Evolutionary conservation across 176 grass and related monocot species (phyloP).

Genomic region (Avena insularis): DNA sequence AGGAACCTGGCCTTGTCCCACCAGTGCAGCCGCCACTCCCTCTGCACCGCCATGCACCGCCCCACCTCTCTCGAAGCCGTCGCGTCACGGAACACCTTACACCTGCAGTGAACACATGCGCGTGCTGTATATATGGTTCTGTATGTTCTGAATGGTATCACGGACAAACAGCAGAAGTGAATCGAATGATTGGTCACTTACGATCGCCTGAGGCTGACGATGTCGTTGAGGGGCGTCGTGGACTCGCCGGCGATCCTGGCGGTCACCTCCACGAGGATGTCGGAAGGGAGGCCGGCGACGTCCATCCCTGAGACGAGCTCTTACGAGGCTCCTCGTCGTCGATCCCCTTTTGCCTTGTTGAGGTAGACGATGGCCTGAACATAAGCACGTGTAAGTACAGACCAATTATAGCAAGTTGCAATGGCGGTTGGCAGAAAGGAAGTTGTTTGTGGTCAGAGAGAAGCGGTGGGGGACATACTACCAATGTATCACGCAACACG

Average conservation of each 20-base stretch:
- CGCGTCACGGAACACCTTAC: slow-evolving; percentile 43
- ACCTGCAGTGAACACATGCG: slow-evolving; percentile 9
- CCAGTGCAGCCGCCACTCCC: slow-evolving; percentile 54
- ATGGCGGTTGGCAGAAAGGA: slow-evolving; percentile 35
- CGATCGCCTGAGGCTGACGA: slow-evolving; percentile 49
- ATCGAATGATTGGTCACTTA: slow-evolving; percentile 24
- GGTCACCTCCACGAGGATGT: slow-evolving; percentile 49
- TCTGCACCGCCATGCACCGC: slow-evolving; percentile 47
- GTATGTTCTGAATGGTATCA: not conserved
- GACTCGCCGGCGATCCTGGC: slow-evolving; percentile 35
- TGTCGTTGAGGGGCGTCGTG: slow-evolving; percentile 32
- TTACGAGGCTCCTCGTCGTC: not conserved
- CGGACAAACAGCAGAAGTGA: not conserved
- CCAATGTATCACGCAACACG: slow-evolving; percentile 12
- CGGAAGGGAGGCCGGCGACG: slow-evolving; percentile 40
- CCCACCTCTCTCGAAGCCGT: slow-evolving; percentile 43
- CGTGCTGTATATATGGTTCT: no score
- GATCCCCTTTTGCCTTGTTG: slow-evolving; percentile 38
- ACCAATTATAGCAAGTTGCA: slow-evolving; percentile 44
- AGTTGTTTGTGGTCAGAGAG: slow-evolving; percentile 37
- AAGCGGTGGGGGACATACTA: slow-evolving; percentile 7
- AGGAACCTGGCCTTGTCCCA: slow-evolving; percentile 53
- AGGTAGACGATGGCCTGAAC: slow-evolving; percentile 22
- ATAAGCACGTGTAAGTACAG: slow-evolving; percentile 41
- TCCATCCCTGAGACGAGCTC: slow-evolving; percentile 30